phyloP scores from a whole-genome alignment of 225 moss, liverwort and hornwort species.

The Neckera pumila region DNA sequence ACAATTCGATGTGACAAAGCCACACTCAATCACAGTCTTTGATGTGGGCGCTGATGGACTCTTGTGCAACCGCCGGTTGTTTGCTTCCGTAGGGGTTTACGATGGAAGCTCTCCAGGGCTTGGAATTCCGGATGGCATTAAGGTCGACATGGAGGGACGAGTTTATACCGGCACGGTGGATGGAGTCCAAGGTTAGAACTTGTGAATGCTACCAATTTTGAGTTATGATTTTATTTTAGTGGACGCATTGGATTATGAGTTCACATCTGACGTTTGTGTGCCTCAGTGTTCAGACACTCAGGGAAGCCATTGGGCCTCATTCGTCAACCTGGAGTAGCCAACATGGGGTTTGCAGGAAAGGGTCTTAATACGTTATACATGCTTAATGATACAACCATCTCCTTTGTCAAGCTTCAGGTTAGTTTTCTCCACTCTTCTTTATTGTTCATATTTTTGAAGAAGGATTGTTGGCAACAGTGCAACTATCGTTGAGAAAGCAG shows the following conservation, averaged over 20 bases:
- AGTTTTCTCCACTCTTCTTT: background rate
- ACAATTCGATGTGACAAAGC: constrained; percentile 2
- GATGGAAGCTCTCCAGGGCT: constrained; percentile 28
- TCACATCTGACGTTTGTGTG: background rate
- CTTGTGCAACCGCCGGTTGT: constrained; percentile 31
- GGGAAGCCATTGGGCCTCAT: constrained; percentile 41
- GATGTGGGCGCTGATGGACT: constrained; percentile 31
- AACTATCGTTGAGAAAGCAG: background rate
- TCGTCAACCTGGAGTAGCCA: constrained; percentile 14
- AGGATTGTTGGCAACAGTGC: background rate
- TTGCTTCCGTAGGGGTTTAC: constrained; percentile 47
- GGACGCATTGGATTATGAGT: background rate
- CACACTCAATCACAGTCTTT: constrained; percentile 32
- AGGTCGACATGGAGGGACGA: constrained; percentile 48
- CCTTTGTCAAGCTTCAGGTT: constrained; percentile 29
- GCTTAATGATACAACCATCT: constrained; percentile 23
- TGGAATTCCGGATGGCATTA: constrained; percentile 47
- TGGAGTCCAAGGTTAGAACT: constrained; percentile 38
- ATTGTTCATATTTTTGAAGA: background rate
- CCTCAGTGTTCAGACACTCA: constrained; percentile 18
- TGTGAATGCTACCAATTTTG: background rate
- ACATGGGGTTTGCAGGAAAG: constrained; percentile 36
- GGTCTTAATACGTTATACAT: constrained; percentile 32
- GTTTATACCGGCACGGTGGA: constrained; percentile 43
- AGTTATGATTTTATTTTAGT: no score